These are phyloP conservation scores for Cryptosporidium ubiquitum DNA, from an alignment of 169 alveolate genomes.

Conservation along the genomic window DNA sequence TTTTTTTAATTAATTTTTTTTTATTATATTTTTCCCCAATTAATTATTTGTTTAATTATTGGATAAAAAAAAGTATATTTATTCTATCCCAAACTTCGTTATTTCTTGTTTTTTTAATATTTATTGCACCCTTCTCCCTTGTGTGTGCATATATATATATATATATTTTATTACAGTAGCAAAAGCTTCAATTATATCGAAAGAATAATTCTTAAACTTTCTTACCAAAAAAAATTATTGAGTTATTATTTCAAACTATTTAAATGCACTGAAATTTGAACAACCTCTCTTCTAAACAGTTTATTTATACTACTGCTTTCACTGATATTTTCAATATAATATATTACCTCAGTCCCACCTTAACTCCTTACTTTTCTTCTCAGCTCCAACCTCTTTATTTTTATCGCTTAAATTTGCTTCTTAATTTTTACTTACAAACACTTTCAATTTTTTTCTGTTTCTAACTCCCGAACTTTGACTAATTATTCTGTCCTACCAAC, in stretches of 20 bases:
- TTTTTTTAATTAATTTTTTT: background rate
- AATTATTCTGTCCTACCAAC: background rate
- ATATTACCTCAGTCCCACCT: background rate
- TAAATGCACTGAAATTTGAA: no score
- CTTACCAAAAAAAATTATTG: no score
- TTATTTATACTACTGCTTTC: background rate
- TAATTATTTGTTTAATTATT: background rate
- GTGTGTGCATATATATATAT: background rate
- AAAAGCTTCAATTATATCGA: background rate
- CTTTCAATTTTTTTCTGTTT: no score
- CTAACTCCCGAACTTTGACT: background rate
- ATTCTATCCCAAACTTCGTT: background rate
- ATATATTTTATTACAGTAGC: background rate
- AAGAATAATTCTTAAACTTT: no score
- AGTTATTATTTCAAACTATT: no score
- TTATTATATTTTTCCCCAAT: background rate
- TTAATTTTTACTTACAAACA: background rate
- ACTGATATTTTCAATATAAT: no score
- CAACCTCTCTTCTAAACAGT: background rate
- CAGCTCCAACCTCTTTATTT: background rate
- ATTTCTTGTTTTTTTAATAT: background rate
- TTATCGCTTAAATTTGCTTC: background rate
- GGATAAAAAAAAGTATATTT: no score
- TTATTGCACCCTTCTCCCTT: background rate
- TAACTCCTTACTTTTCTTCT: background rate